Evolutionary conservation across 148 eudicot genomes (phyloP).

Genomic region (Rhododendron simsii): DNA sequence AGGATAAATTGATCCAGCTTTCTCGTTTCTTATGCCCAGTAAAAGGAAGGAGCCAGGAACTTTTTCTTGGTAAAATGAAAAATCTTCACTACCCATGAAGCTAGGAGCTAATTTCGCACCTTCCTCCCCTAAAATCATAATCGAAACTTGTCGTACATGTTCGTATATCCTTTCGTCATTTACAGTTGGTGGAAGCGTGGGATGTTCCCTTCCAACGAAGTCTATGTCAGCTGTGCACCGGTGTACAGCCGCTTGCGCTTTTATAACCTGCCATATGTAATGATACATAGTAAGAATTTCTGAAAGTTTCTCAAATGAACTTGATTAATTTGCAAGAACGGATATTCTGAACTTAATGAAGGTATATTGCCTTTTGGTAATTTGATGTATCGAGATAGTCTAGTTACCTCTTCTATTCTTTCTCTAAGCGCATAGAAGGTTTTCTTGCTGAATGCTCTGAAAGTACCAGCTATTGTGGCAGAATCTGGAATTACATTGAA

Average conservation of each 20-base stretch:
- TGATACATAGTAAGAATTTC: not conserved
- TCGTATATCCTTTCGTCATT: slow-evolving; percentile 33
- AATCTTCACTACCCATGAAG: slow-evolving; percentile 50
- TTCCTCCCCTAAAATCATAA: slow-evolving; percentile 28
- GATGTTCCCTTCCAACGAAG: slow-evolving; percentile 28
- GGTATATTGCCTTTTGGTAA: not conserved
- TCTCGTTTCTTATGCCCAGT: slow-evolving; percentile 38
- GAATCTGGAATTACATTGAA: slow-evolving; percentile 26
- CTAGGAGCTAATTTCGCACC: slow-evolving; percentile 18
- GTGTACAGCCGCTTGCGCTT: slow-evolving; percentile 38
- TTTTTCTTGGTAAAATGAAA: slow-evolving; percentile 38
- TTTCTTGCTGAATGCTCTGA: slow-evolving; percentile 33
- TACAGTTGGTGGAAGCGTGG: slow-evolving; percentile 43
- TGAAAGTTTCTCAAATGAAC: not conserved
- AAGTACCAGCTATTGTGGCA: slow-evolving; percentile 33
- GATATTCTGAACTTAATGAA: not conserved
- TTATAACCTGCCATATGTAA: slow-evolving; percentile 21
- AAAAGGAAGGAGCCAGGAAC: slow-evolving; percentile 29
- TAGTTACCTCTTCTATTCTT: slow-evolving; percentile 47
- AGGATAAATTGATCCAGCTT: slow-evolving; percentile 21
- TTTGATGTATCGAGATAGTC: not conserved
- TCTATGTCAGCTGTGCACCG: slow-evolving; percentile 36
- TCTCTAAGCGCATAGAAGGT: slow-evolving; percentile 28
- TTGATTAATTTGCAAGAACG: not conserved
- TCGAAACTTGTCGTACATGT: slow-evolving; percentile 18